Conservation (phyloP, 306 rosid genomes). For the Argentina anserina region DNA sequence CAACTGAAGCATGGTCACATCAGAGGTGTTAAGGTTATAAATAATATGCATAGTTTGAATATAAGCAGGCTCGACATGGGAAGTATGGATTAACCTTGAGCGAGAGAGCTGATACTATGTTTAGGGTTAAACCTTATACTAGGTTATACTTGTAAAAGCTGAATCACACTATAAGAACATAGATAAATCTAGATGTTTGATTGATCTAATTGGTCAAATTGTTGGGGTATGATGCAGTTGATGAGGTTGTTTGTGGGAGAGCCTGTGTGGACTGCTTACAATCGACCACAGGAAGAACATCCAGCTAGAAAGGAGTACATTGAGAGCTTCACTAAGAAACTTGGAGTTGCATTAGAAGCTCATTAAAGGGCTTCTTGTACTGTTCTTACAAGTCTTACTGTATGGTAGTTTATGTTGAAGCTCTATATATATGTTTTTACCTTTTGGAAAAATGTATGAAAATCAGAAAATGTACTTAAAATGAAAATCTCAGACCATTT, state of each 20-base stretch:
- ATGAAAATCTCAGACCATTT: neutral
- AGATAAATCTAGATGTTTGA: neutral
- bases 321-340: conserved; percentile 43
- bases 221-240: conserved; percentile 41
- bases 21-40: neutral
- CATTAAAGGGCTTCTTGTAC: conserved; percentile 27
- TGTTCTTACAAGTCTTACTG: neutral
- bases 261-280: conserved; percentile 84
- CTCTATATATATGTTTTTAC: neutral
- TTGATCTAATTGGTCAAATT: neutral
- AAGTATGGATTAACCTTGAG: neutral
- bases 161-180: neutral
- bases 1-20: neutral
- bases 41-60: neutral
- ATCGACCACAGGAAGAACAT: conserved; percentile 84
- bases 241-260: conserved; percentile 86
- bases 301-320: conserved; percentile 82
- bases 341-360: conserved; percentile 57
- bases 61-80: neutral
- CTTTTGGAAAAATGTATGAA: too few relatives aligned
- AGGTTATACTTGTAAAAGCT: too few relatives aligned
- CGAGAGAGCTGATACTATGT: neutral
- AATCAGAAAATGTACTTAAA: neutral
- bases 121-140: too few relatives aligned
- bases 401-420: neutral